Evolutionary conservation across 164 flowering plant genomes (phyloP).

Genomic region (Chloranthus sessilifolius): DNA sequence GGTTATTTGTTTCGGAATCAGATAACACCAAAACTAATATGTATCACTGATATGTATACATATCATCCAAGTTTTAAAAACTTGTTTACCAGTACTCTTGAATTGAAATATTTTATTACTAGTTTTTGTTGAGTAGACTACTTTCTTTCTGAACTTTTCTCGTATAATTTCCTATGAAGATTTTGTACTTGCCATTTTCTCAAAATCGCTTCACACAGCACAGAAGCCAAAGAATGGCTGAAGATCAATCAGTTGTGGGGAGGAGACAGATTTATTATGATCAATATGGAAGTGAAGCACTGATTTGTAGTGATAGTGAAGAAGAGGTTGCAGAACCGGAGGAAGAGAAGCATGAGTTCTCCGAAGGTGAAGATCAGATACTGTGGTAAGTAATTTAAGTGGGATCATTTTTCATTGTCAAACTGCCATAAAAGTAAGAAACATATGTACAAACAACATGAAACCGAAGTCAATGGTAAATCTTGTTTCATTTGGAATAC

Average conservation of each 20-base stretch:
- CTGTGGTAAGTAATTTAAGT: slow-evolving; percentile 61
- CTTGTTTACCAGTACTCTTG: slow-evolving; percentile 2
- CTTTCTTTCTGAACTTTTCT: neutral
- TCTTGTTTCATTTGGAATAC: too few species aligned
- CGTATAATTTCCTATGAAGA: slow-evolving; percentile 10
- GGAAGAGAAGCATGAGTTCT: slow-evolving; percentile 76
- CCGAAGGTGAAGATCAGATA: slow-evolving; percentile 81
- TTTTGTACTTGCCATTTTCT: slow-evolving; percentile 21
- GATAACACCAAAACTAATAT: too few species aligned
- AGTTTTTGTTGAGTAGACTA: neutral
- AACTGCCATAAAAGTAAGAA: too few species aligned
- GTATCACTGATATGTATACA: too few species aligned
- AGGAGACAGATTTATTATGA: slow-evolving; percentile 95
- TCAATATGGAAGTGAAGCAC: slow-evolving; percentile 80
- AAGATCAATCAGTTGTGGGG: slow-evolving; percentile 94
- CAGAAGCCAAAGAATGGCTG: slow-evolving; percentile 99
- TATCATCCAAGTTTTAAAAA: too few species aligned
- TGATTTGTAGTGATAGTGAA: slow-evolving; percentile 95
- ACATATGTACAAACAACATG: too few species aligned
- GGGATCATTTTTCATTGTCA: neutral
- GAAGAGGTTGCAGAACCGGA: slow-evolving; percentile 73
- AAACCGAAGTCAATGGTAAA: too few species aligned
- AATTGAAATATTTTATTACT: neutral
- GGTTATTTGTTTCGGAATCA: too few species aligned
- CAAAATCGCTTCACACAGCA: slow-evolving; percentile 29